These are phyloP conservation scores for Globisporangium echinulatum DNA, from an alignment of 352 stramenopile species.

Conservation along the genomic window DNA sequence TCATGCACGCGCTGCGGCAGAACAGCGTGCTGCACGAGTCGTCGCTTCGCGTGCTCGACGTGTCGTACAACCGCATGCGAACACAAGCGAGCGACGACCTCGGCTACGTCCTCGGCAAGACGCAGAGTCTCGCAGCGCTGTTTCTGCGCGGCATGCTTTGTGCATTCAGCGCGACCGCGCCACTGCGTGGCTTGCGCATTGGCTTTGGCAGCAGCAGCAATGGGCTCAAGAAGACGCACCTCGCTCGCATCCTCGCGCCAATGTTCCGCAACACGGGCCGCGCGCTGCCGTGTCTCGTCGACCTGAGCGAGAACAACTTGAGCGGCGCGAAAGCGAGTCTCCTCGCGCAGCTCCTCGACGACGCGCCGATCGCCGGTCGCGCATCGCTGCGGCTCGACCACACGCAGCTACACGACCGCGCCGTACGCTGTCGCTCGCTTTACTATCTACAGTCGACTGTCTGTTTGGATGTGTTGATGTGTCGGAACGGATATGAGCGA, in stretches of 20 bases:
- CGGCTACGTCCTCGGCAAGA: slow-evolving; percentile 56
- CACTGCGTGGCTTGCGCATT: slow-evolving; percentile 16
- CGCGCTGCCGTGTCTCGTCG: slow-evolving; percentile 32
- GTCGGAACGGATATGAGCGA: too few species aligned
- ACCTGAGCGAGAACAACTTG: slow-evolving; percentile 77
- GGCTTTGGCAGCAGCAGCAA: slow-evolving; percentile 16
- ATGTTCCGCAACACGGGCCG: slow-evolving; percentile 62
- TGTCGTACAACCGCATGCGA: slow-evolving; percentile 68
- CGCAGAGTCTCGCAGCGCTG: slow-evolving; percentile 49
- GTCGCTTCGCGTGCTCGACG: slow-evolving; percentile 44
- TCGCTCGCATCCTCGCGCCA: slow-evolving; percentile 49
- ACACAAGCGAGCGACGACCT: slow-evolving; percentile 41
- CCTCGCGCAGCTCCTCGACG: slow-evolving; percentile 44
- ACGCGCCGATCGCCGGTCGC: slow-evolving; percentile 26
- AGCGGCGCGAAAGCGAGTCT: slow-evolving; percentile 35
- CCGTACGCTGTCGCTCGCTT: slow-evolving; percentile 19
- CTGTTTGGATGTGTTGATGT: too few species aligned
- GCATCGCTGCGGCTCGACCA: slow-evolving; percentile 55
- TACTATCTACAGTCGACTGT: neutral
- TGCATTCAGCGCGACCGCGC: slow-evolving; percentile 14
- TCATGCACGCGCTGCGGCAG: slow-evolving; percentile 48
- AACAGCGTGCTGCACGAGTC: slow-evolving; percentile 67
- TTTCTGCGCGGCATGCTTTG: slow-evolving; percentile 57
- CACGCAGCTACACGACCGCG: slow-evolving; percentile 42
- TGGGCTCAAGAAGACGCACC: slow-evolving; percentile 23